Base-by-base conservation (phyloP, 805 yeast genomes). In the Blastobotrys mokoenaii region DNA sequence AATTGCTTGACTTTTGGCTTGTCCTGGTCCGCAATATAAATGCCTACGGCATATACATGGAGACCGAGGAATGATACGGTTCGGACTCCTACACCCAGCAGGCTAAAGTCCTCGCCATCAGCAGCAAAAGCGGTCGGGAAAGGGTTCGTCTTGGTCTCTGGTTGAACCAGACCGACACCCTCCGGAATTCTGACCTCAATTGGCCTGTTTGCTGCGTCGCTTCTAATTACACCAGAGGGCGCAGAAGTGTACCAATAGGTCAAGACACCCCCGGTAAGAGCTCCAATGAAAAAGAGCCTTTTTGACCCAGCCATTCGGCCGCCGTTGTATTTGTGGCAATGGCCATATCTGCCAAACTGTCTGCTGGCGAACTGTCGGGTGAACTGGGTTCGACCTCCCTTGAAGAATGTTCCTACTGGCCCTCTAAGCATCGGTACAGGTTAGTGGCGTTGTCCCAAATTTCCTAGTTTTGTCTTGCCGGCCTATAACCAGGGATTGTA, bases 31-130 rank as follows among this genome's bases (percentile, higher is more conserved):
- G 87, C 82, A 35, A 85, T 69, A 60, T 90, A 90, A 6, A 93
- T 66, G 0, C 96, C 97, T 33, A 85, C 69, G 0, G 86, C 95
- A 60, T 90, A 90, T 1, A 93, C 96, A 55, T 80, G 86, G 68
- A 93, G 78, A 20, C 74, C 72, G 36, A 89, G 55, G 57, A 93
- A 84, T 0, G 97, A 84, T 15, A 90, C 96, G 0, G 83, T 68
- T 58, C 97, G 72, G 2, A 80, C 76, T 1, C 98, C 97, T 46
- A 76, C 73, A 0, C 96, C 97, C 2, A 93, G 56, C 29, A 89
- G 62, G 17, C 73, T 66, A 59, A 71, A 84, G 2, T 67, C 59
- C 16, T 47, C 52, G 22, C 61, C 61, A 41, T 57, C 58, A 4
- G 47, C 31, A 14, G 64, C 38, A 4, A 41, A 38, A 8, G 46